Percentiles rank a stretch among this genome's conserved stretches.
Evolutionary conservation across 169 alveolate species (phyloP).

Genomic region (Babesia sp.): DNA sequence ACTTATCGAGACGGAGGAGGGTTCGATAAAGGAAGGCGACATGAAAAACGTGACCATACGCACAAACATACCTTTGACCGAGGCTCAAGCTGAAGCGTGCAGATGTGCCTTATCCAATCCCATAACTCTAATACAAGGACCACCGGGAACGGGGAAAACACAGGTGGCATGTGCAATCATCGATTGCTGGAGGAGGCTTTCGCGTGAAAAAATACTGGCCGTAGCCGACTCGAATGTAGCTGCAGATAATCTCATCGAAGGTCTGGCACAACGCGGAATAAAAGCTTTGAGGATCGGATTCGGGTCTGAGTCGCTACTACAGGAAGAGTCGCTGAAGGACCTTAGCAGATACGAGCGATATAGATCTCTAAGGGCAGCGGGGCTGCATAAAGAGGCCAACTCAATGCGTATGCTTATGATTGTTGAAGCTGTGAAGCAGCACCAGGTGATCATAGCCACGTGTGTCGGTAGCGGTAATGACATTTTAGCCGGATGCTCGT

Average conservation of each 20-base stretch:
- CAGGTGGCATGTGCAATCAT: conserved; percentile 81
- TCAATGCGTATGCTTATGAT: conserved; percentile 65
- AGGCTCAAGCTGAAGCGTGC: conserved; percentile 72
- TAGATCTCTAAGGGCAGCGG: conserved; percentile 56
- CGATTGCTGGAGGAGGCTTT: conserved; percentile 68
- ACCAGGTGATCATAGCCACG: conserved; percentile 82
- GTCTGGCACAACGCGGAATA: conserved; percentile 61
- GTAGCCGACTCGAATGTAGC: conserved; percentile 82
- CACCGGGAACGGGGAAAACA: conserved; percentile 85
- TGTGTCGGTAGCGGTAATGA: conserved; percentile 88
- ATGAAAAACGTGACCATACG: conserved; percentile 23
- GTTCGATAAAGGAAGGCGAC: background rate
- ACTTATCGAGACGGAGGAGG: background rate
- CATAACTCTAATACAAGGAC: conserved; percentile 80
- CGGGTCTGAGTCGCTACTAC: conserved; percentile 73
- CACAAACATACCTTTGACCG: conserved; percentile 70
- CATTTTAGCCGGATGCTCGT: conserved; percentile 71
- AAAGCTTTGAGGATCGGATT: conserved; percentile 72
- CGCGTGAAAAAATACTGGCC: conserved; percentile 72
- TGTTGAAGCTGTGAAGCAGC: conserved; percentile 71
- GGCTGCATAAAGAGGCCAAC: conserved; percentile 75
- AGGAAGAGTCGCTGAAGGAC: conserved; percentile 73
- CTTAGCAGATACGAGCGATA: conserved; percentile 64
- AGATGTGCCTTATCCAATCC: conserved; percentile 66
- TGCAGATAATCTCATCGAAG: conserved; percentile 76